Percentiles rank a stretch among this genome's conserved stretches.
Evolutionary conservation across 169 alveolate species (phyloP).

Genomic region (Plasmodium cynomolgi): DNA sequence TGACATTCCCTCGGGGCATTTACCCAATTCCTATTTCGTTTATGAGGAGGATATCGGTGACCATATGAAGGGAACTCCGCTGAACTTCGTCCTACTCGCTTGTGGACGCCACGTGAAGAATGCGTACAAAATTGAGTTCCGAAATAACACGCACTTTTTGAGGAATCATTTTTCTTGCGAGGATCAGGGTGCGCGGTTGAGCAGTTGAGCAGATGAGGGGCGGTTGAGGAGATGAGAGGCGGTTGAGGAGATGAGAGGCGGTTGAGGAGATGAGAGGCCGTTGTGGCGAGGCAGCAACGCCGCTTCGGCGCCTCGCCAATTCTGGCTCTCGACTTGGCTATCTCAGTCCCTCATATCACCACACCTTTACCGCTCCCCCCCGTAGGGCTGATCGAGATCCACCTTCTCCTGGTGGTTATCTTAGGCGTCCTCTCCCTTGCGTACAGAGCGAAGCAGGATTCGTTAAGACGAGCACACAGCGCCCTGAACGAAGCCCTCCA

Average conservation of each 20-base stretch:
- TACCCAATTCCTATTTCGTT: not conserved
- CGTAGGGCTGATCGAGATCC: slow-evolving; percentile 34
- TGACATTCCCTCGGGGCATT: not conserved
- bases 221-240: no score
- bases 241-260: no score
- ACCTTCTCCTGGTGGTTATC: slow-evolving; percentile 19
- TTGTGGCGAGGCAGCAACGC: no score
- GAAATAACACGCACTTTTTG: slow-evolving; percentile 35
- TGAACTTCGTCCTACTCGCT: slow-evolving; percentile 30
- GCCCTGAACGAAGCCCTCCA: slow-evolving; percentile 29
- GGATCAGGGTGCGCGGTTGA: slow-evolving; percentile 50
- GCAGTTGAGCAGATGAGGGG: no score
- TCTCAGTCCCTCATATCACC: not conserved
- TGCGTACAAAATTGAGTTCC: slow-evolving; percentile 59
- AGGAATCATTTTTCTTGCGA: slow-evolving; percentile 69
- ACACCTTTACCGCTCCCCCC: not conserved
- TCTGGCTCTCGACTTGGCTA: not conserved
- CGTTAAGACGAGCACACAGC: not conserved
- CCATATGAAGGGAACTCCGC: not conserved
- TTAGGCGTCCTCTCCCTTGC: slow-evolving; percentile 10
- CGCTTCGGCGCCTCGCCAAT: not conserved
- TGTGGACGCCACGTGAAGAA: slow-evolving; percentile 43
- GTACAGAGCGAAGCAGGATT: slow-evolving; percentile 3
- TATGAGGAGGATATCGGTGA: slow-evolving; percentile 29
- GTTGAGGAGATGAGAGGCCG: no score